Evolutionary conservation across 805 yeast species (phyloP), one percentile per base, ranked within the genome.

Genomic region (fission yeast (Schizosaccharomyces pombe)): DNA sequence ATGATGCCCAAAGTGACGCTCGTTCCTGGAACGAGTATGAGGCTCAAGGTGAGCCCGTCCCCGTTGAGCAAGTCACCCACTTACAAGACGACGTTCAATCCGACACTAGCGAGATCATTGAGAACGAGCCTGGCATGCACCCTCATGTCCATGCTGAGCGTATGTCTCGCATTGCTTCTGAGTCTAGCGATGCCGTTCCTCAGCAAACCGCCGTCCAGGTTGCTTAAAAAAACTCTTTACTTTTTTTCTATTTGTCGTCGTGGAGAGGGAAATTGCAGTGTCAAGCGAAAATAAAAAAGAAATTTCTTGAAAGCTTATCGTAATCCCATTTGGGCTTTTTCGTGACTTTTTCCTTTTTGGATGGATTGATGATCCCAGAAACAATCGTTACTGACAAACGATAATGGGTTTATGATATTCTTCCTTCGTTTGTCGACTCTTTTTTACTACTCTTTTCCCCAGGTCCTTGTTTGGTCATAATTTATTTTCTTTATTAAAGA

Each of bases 21-120:
- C 49, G 49, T 26, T 43, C 49, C 14, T 43, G 49, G 49, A 43
- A 43, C 26, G 49, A 43, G 8, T 43, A 43, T n/a, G 49, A 43
- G 30, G 49, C 30, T 22, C 49, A 26, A 22, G 49, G 49, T 26
- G 49, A 43, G 49, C 30, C 49, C 14, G 31, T 26, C 1, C 49
- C 49, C 4, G 49, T 43, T 43, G 28, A 43, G 8, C 49, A 43
- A 26, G 26, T 43, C 30, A 43, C 9, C 26, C 49, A 43, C 1
- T 2, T 43, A 30, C n/a, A n/a, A n/a, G 26, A 26, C 30, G 49
- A 37, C 22, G 3, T 24, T 37, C 43, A 37, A n/a, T 37, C 43
- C 3, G 43, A 37, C 22, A 37, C 43, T 11, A 37, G 43, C 14
- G 43, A 37, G 22, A 37, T 37, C 24, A 24, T 24, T n/a, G 43